Conservation (phyloP, 2,329 filamentous ascomycete genomes). For the Fusarium anguioides region DNA sequence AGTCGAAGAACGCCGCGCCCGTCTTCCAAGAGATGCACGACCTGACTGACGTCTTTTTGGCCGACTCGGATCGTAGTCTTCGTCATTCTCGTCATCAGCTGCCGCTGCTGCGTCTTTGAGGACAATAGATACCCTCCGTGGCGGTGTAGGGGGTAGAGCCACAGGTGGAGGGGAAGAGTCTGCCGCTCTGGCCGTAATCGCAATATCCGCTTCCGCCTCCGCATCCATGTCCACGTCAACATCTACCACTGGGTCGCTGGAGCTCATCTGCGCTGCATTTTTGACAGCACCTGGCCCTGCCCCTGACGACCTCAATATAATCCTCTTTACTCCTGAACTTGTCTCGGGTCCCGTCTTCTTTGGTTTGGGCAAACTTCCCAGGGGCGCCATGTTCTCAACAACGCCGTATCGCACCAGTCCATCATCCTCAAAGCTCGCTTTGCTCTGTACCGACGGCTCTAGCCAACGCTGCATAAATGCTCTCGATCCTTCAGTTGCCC, state of each 20-base stretch:
- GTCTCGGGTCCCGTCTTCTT: constrained; percentile 52
- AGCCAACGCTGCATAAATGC: constrained; percentile 68
- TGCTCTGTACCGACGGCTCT: constrained; percentile 68
- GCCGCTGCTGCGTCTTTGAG: constrained; percentile 48
- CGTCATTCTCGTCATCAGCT: constrained; percentile 53
- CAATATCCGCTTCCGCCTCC: constrained; percentile 38
- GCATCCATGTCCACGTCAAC: constrained; percentile 22
- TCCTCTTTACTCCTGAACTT: constrained; percentile 53
- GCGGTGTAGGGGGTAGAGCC: constrained; percentile 42
- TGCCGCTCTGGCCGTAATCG: constrained; percentile 33
- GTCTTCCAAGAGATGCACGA: constrained; percentile 48
- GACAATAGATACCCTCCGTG: constrained; percentile 42
- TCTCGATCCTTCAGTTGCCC: constrained; percentile 53
- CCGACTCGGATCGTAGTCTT: constrained; percentile 57
- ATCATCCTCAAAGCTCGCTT: constrained; percentile 81
- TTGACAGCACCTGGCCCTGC: constrained; percentile 45
- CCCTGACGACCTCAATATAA: constrained; percentile 58
- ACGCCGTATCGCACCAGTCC: constrained; percentile 80
- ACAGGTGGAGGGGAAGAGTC: constrained; percentile 39
- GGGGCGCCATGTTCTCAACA: constrained; percentile 83
- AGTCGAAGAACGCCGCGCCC: constrained; percentile 42
- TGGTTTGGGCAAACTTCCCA: constrained; percentile 77
- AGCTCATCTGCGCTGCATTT: constrained; percentile 39
- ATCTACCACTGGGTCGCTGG: constrained; percentile 41
- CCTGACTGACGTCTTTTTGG: constrained; percentile 50